Conservation (phyloP, 495 filamentous ascomycete genomes). For the Cryomyces minteri region DNA sequence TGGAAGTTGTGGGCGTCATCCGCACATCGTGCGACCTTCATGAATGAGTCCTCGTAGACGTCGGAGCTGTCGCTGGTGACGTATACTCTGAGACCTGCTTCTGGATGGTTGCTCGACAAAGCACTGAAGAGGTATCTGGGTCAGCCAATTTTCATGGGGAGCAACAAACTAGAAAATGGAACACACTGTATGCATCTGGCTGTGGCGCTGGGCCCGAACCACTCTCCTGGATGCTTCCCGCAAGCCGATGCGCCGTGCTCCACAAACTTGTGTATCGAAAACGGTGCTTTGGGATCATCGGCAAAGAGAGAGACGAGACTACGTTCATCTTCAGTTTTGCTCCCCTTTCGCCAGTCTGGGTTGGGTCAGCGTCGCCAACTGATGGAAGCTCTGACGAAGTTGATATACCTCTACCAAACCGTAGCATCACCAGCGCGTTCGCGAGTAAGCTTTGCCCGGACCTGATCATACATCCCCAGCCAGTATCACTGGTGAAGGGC, state of each 20-base stretch:
- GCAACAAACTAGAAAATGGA: background rate
- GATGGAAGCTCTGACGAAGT: conserved; percentile 5
- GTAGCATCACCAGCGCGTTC: conserved; percentile 55
- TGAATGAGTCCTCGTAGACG: conserved; percentile 79
- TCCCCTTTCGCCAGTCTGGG: conserved; percentile 61
- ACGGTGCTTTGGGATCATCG: conserved; percentile 69
- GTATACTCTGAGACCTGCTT: conserved; percentile 55
- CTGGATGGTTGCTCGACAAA: conserved; percentile 40
- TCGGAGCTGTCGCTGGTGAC: conserved; percentile 78
- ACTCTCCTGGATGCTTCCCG: conserved; percentile 89
- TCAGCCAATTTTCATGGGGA: background rate
- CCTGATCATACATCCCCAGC: conserved; percentile 99
- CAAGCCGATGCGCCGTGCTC: conserved; percentile 72
- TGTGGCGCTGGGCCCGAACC: conserved; percentile 98
- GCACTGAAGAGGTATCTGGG: conserved; percentile 33
- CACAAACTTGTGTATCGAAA: conserved; percentile 92
- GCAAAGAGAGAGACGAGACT: conserved; percentile 69
- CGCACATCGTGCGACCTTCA: conserved; percentile 47
- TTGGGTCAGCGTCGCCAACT: conserved; percentile 11
- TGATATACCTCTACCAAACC: conserved; percentile 58
- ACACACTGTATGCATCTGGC: conserved; percentile 88
- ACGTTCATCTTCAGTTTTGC: conserved; percentile 41
- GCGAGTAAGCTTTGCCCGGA: conserved; percentile 88
- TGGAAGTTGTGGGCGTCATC: conserved; percentile 34
- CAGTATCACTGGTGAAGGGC: conserved; percentile 85